Base-by-base conservation (phyloP, 2,329 filamentous ascomycete genomes). In the Didymellaceae sp. region DNA sequence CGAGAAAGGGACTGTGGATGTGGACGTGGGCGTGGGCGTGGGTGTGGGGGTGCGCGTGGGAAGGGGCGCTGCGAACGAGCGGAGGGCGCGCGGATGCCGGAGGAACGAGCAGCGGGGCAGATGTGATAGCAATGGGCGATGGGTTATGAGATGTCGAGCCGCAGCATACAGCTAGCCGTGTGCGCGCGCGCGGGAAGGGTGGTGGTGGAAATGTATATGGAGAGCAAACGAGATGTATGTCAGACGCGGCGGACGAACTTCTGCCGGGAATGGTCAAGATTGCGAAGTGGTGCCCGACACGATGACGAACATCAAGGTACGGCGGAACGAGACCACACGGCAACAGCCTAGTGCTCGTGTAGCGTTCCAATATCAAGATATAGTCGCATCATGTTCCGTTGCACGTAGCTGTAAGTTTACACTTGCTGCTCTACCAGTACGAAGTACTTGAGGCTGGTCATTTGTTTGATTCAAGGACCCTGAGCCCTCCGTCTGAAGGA, bases 281-380 rank as follows among this genome's bases (percentile, higher is more conserved):
- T 41, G n/a, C n/a, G n/a, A n/a, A n/a, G n/a, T n/a, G 47, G 30
- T 41, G 48, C 37, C 48, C 48, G 21, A 45, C 22, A 31, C 42
- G n/a, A 50, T 46, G 45, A 50, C 51, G 35, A 54, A 46, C 48
- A 25, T 30, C 25, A 28, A 40, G 44, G 18, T 34, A 35, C 37
- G 17, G 9, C 34, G 24, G 39, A 21, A 39, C 24, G 24, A 21
- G 6, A 20, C 26, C 10, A 13, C 14, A 30, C 24, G 6, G 21
- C 30, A 32, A n/a, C 33, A 31, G 18, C 11, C 2, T 11, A 20
- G 28, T 39, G 21, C 34, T 22, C 28, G 33, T 20, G n/a, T 13
- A 4, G 16, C 5, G 16, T 13, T 16, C 21, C 11, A 16, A 20
- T n/a, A n/a, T n/a, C n/a, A n/a, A n/a, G n/a, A n/a, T n/a, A n/a